These are phyloP conservation scores for Arabidopsis lyrata DNA, from an alignment of 441 rosid species.

Conservation along the genomic window DNA sequence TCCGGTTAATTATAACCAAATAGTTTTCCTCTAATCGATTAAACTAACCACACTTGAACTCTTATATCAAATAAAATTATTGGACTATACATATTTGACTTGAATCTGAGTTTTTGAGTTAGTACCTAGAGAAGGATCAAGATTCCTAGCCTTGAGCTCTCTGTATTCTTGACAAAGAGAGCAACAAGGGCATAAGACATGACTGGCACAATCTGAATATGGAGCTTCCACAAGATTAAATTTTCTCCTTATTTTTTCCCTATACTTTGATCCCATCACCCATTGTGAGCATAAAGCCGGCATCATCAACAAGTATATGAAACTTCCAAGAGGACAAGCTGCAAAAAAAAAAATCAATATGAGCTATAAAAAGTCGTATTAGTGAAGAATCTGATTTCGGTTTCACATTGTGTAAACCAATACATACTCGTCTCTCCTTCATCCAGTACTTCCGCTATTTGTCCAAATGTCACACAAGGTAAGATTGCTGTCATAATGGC, in stretches of 20 bases:
- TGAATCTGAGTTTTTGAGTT: background rate
- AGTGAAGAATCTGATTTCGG: background rate
- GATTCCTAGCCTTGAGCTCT: conserved; percentile 53
- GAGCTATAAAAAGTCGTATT: background rate
- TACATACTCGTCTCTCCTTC: conserved; percentile 51
- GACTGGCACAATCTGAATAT: conserved; percentile 48
- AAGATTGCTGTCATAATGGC: conserved; percentile 51
- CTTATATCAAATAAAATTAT: background rate
- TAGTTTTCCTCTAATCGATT: background rate
- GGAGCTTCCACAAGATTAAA: conserved; percentile 58
- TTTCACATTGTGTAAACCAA: background rate
- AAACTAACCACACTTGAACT: background rate
- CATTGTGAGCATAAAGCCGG: conserved; percentile 54
- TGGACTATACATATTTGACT: conserved; percentile 2
- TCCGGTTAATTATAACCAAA: background rate
- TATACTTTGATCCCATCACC: conserved; percentile 58
- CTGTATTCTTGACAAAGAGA: conserved; percentile 60
- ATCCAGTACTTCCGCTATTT: conserved; percentile 55
- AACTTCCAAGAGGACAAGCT: conserved; percentile 52
- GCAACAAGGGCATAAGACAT: conserved; percentile 51
- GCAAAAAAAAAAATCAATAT: conserved; percentile 9
- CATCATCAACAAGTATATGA: conserved; percentile 53
- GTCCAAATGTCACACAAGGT: conserved; percentile 60
- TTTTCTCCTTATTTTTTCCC: conserved; percentile 54
- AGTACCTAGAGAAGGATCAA: conserved; percentile 54